Evolutionary conservation across 257 asterid species (phyloP).

Genomic region (Verbascum thapsus): DNA sequence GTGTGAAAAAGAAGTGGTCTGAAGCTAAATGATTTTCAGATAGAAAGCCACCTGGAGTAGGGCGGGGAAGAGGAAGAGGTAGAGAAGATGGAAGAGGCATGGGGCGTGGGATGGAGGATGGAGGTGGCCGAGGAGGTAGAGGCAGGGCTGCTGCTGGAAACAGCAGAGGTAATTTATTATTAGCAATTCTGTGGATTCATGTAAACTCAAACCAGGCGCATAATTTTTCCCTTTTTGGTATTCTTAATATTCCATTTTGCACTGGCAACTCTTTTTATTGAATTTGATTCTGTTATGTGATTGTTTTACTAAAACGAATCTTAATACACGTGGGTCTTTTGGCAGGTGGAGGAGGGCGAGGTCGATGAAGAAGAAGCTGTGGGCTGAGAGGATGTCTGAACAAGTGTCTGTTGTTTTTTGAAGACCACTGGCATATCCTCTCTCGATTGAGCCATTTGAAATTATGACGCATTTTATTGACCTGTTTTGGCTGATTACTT

Average conservation of each 20-base stretch:
- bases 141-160: slow-evolving; percentile 51
- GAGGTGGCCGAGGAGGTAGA: slow-evolving; percentile 46
- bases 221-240: neutral
- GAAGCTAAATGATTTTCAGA: slow-evolving; percentile 39
- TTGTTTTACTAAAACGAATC: neutral
- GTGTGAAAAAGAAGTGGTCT: too few relatives aligned
- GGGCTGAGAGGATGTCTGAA: slow-evolving; percentile 1
- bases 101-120: slow-evolving; percentile 63
- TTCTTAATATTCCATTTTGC: neutral
- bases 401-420: slow-evolving; percentile 36
- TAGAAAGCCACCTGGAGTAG: slow-evolving; percentile 72
- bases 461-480: neutral
- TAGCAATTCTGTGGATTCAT: too few relatives aligned
- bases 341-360: slow-evolving; percentile 41
- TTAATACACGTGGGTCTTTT: slow-evolving; percentile 4
- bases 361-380: slow-evolving; percentile 39
- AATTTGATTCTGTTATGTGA: neutral
- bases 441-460: neutral
- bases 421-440: slow-evolving; percentile 20
- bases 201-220: too few relatives aligned
- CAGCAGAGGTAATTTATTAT: slow-evolving; percentile 37
- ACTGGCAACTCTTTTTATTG: too few relatives aligned
- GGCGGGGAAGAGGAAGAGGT: slow-evolving; percentile 70
- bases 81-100: slow-evolving; percentile 54
- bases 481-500: neutral